Conservation (phyloP, 768 basidiomycete species). For the Gloeostereum incarnatum region DNA sequence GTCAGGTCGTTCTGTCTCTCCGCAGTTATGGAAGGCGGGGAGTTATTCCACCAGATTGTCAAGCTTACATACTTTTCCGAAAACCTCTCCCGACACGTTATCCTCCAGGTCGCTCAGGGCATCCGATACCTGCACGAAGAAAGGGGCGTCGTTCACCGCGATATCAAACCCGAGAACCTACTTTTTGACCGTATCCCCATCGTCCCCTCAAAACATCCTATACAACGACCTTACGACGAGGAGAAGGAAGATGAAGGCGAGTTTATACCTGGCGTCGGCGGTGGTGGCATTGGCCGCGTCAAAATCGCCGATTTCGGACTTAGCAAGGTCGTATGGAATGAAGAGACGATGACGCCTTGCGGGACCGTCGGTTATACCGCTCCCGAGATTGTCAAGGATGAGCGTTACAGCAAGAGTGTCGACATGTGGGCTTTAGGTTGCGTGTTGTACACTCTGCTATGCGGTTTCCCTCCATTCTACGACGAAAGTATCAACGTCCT, state of each 20-base stretch:
- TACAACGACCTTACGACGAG: constrained; percentile 87
- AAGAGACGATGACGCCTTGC: constrained; percentile 98
- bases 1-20: constrained; percentile 10
- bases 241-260: constrained; percentile 99
- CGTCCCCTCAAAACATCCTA: constrained; percentile 69
- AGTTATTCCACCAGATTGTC: constrained; percentile 98
- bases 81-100: constrained; percentile 93
- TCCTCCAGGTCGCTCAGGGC: constrained; percentile 89
- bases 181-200: constrained; percentile 91
- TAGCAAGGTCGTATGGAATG: constrained; percentile 97
- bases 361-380: constrained; percentile 99
- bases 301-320: constrained; percentile 99
- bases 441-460: constrained; percentile 96
- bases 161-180: constrained; percentile 98
- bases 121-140: constrained; percentile 97
- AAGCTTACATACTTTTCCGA: constrained; percentile 99
- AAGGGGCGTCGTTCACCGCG: constrained; percentile 95
- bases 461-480: constrained; percentile 97
- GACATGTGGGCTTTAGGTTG: constrained; percentile 99
- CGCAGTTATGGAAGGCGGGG: constrained; percentile 93
- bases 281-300: constrained; percentile 94
- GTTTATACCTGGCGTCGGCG: constrained; percentile 85
- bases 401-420: constrained; percentile 91
- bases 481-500: constrained; percentile 98
- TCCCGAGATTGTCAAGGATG: constrained; percentile 98